These are phyloP conservation scores for Thinopyrum obtusiflorum DNA, from an alignment of 202 grass and related monocot species.

Conservation along the genomic window DNA sequence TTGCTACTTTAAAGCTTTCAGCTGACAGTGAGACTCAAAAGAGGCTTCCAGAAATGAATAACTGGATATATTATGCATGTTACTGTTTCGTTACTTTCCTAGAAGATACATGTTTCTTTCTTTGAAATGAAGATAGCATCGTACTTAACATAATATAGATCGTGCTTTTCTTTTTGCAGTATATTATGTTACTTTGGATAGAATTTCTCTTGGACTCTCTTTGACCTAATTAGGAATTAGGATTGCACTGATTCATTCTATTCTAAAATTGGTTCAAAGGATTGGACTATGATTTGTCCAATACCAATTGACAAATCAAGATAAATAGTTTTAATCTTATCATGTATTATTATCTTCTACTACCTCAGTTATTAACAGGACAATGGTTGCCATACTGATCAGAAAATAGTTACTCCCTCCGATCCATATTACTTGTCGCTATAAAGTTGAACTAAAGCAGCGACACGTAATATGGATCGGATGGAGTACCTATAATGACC, in stretches of 20 bases:
- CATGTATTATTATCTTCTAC: not conserved
- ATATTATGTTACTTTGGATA: not conserved
- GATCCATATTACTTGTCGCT: no score
- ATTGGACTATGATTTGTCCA: not conserved
- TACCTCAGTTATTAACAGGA: not conserved
- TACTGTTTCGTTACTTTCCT: slow-evolving; percentile 13
- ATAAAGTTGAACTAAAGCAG: no score
- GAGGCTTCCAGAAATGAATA: slow-evolving; percentile 17
- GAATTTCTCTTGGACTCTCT: not conserved
- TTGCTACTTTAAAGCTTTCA: slow-evolving; percentile 21
- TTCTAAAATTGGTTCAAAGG: not conserved
- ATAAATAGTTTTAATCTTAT: not conserved
- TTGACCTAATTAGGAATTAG: not conserved
- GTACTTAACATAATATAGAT: not conserved
- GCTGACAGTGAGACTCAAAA: not conserved
- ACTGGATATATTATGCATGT: slow-evolving; percentile 1
- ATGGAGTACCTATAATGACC: not conserved
- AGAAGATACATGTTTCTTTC: not conserved
- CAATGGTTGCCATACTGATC: not conserved
- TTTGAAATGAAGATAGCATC: not conserved
- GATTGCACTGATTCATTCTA: slow-evolving; percentile 7
- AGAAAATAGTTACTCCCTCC: not conserved
- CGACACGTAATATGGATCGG: no score
- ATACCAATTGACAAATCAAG: not conserved
- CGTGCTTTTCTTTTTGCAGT: not conserved